Base-by-base conservation (phyloP, 2,329 filamentous ascomycete genomes). In the Ceratocystis cubensis region DNA sequence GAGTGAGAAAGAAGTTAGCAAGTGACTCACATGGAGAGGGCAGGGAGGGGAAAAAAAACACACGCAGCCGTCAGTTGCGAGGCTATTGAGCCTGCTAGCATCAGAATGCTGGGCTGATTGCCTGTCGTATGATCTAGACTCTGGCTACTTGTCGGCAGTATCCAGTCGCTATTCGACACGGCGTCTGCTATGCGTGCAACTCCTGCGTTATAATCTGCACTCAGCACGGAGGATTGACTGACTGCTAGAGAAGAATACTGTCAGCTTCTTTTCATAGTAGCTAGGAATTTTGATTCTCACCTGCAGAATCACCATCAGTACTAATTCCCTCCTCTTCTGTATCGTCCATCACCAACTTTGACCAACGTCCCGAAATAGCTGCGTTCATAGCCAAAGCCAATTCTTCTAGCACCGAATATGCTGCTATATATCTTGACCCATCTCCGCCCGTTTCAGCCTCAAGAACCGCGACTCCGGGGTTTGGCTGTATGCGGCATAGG, bases 31-130 rank as follows among this genome's bases (percentile, higher is more conserved):
- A 20, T 44, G n/a, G 25, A 8, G 33, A 13, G 8, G 37, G 37
- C 5, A 46, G 57, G 20, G 10, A 13, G 28, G 25, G 8, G 7
- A 2, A 37, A 30, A 30, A 20, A 5, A 25, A 70, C 72, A 69
- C 70, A 71, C 72, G 70, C 53, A 63, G 71, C 71, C 1, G 70
- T 71, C 53, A 73, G 61, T 53, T 70, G 70, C 8, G 63, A 67
- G 8, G 73, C 72, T 61, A 73, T 69, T 41, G 72, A 73, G 15
- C 61, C 30, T 10, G 71, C 71, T 25, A 72, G 20, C n/a, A 70
- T n/a, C 0, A 8, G 15, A 8, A 59, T 25, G 25, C 53, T 30
- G 7, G 53, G 22, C 25, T 59, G 25, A 1, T 7, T 20, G 53
- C 5, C 33, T 1, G 28, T 17, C 13, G 22, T 30, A 15, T 59